A percentile compares a stretch with the other conserved stretches of the same genome.
Evolutionary conservation across 148 eudicot species (phyloP).

Genomic region (Vaccinium macrocarpon): DNA sequence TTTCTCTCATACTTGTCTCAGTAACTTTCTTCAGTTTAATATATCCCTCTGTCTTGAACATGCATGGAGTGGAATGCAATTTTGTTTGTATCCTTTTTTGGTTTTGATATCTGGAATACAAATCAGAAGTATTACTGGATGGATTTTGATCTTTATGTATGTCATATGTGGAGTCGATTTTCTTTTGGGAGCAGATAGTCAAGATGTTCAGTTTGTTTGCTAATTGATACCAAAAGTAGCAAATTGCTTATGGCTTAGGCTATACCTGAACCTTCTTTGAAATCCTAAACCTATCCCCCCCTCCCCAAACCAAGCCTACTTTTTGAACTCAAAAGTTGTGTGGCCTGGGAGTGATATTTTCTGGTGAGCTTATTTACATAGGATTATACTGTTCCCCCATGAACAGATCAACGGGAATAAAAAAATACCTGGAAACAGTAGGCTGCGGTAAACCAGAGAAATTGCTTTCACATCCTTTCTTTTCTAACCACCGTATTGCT

Average conservation of each 20-base stretch:
- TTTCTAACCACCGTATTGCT: not conserved
- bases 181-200: not conserved
- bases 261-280: not conserved
- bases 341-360: not conserved
- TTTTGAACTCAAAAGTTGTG: not conserved
- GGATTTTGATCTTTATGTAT: not conserved
- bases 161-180: not conserved
- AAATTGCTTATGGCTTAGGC: conserved; percentile 1
- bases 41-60: not conserved
- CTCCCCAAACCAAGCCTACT: not conserved
- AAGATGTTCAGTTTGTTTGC: not conserved
- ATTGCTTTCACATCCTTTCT: not conserved
- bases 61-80: not conserved
- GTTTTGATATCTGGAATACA: not conserved
- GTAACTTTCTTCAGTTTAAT: not conserved
- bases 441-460: not conserved
- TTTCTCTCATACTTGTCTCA: not conserved
- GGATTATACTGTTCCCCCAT: not conserved
- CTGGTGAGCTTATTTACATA: not conserved
- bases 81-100: not conserved
- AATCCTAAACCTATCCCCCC: not conserved
- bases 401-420: not conserved
- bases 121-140: not conserved
- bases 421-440: not conserved
- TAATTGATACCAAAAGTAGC: not conserved